These are phyloP conservation scores for Xylariales sp. DNA, from an alignment of 2,329 filamentous ascomycete genomes.

Conservation along the genomic window DNA sequence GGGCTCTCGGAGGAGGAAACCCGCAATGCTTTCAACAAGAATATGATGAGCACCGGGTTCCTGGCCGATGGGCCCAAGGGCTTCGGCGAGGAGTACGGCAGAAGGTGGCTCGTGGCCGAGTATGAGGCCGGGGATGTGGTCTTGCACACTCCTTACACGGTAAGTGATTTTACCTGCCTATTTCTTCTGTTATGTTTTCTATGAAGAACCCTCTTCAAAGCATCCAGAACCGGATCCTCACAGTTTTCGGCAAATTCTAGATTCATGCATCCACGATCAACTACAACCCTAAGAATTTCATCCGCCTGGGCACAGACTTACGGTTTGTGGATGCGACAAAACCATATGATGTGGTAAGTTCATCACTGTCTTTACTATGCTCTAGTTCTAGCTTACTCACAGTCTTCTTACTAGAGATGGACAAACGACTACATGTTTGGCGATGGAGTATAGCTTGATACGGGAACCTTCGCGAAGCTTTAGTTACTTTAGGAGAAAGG, in stretches of 20 bases:
- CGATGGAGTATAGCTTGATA: constrained; percentile 17
- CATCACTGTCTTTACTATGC: too few species aligned
- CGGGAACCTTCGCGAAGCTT: too few species aligned
- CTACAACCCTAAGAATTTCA: constrained; percentile 43
- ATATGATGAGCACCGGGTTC: constrained; percentile 54
- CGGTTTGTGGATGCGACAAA: constrained; percentile 49
- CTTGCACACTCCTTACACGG: constrained; percentile 31
- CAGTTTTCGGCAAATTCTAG: too few species aligned
- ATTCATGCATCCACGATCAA: constrained; percentile 56
- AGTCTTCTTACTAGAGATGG: constrained; percentile 25
- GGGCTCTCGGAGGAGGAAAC: constrained; percentile 49
- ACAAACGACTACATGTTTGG: constrained; percentile 31
- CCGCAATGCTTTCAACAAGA: constrained; percentile 48
- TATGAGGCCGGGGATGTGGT: constrained; percentile 37
- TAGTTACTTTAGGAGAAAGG: too few species aligned
- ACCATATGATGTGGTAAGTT: constrained; percentile 42
- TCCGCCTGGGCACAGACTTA: constrained; percentile 52
- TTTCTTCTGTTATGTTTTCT: too few species aligned
- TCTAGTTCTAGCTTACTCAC: background rate
- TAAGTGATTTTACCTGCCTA: too few species aligned
- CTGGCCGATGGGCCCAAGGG: constrained; percentile 43
- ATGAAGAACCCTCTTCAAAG: background rate
- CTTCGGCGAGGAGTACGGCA: constrained; percentile 23
- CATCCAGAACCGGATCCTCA: constrained; percentile 6
- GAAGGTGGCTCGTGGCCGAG: constrained; percentile 29